These are phyloP conservation scores for Pseudogymnoascus verrucosus DNA, from an alignment of 2,329 filamentous ascomycete species.

Conservation along the genomic window DNA sequence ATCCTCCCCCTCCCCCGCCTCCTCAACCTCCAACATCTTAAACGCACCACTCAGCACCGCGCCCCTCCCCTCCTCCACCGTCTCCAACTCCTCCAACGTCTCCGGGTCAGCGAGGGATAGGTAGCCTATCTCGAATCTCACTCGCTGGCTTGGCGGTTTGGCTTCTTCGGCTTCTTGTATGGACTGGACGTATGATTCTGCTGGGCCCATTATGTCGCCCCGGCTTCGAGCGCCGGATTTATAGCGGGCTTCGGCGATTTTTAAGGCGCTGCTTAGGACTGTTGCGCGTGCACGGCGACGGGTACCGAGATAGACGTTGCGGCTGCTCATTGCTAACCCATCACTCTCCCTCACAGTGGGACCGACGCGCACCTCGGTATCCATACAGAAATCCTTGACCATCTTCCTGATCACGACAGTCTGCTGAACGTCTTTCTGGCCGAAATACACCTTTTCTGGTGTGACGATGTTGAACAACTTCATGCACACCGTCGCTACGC, in stretches of 20 bases:
- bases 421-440: slow-evolving; percentile 96
- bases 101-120: slow-evolving; percentile 83
- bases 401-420: slow-evolving; percentile 81
- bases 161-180: slow-evolving; percentile 55
- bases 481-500: slow-evolving; percentile 93
- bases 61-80: too few species aligned
- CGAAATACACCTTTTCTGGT: slow-evolving; percentile 80
- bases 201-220: slow-evolving; percentile 63
- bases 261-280: slow-evolving; percentile 62
- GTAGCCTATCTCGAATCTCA: slow-evolving; percentile 79
- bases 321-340: slow-evolving; percentile 81
- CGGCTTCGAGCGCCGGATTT: slow-evolving; percentile 43
- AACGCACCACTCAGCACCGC: too few species aligned
- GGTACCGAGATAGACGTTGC: slow-evolving; percentile 85
- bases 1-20: too few species aligned
- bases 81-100: too few species aligned
- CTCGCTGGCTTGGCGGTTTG: slow-evolving; percentile 48
- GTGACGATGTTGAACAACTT: slow-evolving; percentile 81
- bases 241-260: slow-evolving; percentile 63
- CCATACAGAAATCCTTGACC: slow-evolving; percentile 79
- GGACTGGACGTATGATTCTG: slow-evolving; percentile 49
- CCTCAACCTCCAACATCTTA: too few species aligned
- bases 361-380: slow-evolving; percentile 65
- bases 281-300: slow-evolving; percentile 64
- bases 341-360: slow-evolving; percentile 69